Evolutionary conservation across 2,329 filamentous ascomycete species (phyloP).

Genomic region (Cladophialophora chaetospira): DNA sequence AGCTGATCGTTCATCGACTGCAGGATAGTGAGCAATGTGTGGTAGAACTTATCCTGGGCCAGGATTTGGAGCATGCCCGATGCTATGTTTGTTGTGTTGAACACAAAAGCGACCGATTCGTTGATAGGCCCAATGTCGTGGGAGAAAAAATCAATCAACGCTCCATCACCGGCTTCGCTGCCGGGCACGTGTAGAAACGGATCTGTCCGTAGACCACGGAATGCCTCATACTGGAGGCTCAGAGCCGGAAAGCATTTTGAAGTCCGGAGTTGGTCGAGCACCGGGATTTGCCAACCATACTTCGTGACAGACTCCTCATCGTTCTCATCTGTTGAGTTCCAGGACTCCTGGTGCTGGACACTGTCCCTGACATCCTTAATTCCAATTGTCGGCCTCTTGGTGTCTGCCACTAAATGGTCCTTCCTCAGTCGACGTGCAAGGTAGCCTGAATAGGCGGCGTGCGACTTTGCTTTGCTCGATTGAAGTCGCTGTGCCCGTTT

Average conservation of each 20-base stretch:
- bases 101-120: background rate
- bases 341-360: no score
- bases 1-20: background rate
- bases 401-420: no score
- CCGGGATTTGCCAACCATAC: no score
- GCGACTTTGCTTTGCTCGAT: no score
- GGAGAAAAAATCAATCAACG: conserved; percentile 2
- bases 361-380: no score
- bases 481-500: no score
- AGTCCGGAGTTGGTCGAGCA: background rate
- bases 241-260: background rate
- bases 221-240: background rate
- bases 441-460: background rate
- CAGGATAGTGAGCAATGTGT: background rate
- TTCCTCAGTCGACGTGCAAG: background rate
- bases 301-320: no score
- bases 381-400: no score
- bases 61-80: background rate
- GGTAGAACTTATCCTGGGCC: background rate
- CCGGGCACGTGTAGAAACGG: background rate
- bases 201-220: background rate
- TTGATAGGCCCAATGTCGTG: conserved; percentile 3
- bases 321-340: no score
- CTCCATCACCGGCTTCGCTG: background rate
- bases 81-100: conserved; percentile 1